Evolutionary conservation across 495 filamentous ascomycete genomes (phyloP).

Genomic region (Neurospora sp.): DNA sequence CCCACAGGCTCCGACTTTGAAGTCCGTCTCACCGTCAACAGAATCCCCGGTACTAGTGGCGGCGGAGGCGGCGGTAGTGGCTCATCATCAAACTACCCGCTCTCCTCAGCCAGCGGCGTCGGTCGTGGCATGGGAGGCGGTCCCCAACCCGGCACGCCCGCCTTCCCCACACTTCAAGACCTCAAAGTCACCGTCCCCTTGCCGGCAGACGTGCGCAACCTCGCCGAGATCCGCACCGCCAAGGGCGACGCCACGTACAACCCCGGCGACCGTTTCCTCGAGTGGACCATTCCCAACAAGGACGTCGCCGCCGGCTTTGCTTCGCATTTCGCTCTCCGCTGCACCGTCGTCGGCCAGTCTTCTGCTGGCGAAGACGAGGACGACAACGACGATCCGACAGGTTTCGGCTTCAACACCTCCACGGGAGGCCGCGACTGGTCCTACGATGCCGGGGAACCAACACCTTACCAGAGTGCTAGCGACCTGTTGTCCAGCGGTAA

Average conservation of each 20-base stretch:
- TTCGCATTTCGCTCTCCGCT: slow-evolving; percentile 59
- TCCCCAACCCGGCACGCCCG: slow-evolving; percentile 32
- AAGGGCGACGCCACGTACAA: slow-evolving; percentile 77
- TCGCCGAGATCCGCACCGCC: slow-evolving; percentile 74
- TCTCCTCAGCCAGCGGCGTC: neutral
- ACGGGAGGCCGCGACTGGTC: slow-evolving; percentile 39
- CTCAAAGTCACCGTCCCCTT: slow-evolving; percentile 73
- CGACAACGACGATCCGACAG: slow-evolving; percentile 35
- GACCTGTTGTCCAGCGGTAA: neutral
- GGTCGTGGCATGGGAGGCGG: slow-evolving; percentile 20
- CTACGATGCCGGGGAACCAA: slow-evolving; percentile 43
- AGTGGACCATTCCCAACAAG: slow-evolving; percentile 76
- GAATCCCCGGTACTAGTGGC: slow-evolving; percentile 44
- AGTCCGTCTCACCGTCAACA: slow-evolving; percentile 62
- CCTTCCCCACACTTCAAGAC: slow-evolving; percentile 63
- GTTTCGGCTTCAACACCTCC: slow-evolving; percentile 30
- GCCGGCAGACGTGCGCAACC: slow-evolving; percentile 68
- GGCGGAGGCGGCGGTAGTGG: slow-evolving; percentile 24
- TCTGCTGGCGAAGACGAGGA: slow-evolving; percentile 50
- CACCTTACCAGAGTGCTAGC: slow-evolving; percentile 32
- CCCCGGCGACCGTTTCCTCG: slow-evolving; percentile 57
- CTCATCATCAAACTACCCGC: neutral
- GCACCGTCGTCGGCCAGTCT: slow-evolving; percentile 64
- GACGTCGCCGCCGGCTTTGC: slow-evolving; percentile 46
- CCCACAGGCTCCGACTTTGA: slow-evolving; percentile 74